Conservation (phyloP, 805 yeast species). For the Candida ascalaphidarum region DNA sequence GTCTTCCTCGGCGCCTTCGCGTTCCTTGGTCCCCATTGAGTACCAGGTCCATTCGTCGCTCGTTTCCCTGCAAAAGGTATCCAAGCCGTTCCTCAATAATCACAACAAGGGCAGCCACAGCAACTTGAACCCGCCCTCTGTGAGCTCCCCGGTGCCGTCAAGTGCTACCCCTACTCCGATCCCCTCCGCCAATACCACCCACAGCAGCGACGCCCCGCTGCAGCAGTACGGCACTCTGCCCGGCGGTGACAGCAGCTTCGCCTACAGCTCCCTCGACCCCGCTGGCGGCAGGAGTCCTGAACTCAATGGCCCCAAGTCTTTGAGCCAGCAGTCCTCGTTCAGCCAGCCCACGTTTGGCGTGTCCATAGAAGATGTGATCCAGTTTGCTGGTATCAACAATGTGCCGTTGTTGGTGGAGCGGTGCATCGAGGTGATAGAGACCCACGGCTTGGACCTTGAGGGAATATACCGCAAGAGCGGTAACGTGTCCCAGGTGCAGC, state of each 20-base stretch:
- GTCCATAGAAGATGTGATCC: slow-evolving; percentile 68
- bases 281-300: slow-evolving; percentile 22
- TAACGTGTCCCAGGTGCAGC: slow-evolving; percentile 63
- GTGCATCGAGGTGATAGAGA: slow-evolving; percentile 81
- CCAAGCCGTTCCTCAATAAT: slow-evolving; percentile 26
- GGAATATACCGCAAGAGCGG: slow-evolving; percentile 89
- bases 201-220: not conserved
- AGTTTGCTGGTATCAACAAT: slow-evolving; percentile 74
- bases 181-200: no score
- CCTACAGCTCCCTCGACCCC: slow-evolving; percentile 25
- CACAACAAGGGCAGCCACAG: not conserved
- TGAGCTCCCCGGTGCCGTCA: not conserved
- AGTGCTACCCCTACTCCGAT: not conserved
- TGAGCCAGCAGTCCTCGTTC: slow-evolving; percentile 9
- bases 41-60: slow-evolving; percentile 66
- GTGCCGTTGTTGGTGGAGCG: slow-evolving; percentile 87
- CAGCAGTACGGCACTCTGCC: not conserved
- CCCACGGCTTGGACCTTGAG: slow-evolving; percentile 74
- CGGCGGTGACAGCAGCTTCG: slow-evolving; percentile 2
- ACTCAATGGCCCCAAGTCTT: slow-evolving; percentile 25
- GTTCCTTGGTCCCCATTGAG: slow-evolving; percentile 55
- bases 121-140: not conserved
- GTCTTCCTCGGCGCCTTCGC: slow-evolving; percentile 26
- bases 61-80: slow-evolving; percentile 17
- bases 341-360: slow-evolving; percentile 65